These are phyloP conservation scores for Fusarium drepaniforme DNA, from an alignment of 2,329 filamentous ascomycete genomes.

Conservation along the genomic window DNA sequence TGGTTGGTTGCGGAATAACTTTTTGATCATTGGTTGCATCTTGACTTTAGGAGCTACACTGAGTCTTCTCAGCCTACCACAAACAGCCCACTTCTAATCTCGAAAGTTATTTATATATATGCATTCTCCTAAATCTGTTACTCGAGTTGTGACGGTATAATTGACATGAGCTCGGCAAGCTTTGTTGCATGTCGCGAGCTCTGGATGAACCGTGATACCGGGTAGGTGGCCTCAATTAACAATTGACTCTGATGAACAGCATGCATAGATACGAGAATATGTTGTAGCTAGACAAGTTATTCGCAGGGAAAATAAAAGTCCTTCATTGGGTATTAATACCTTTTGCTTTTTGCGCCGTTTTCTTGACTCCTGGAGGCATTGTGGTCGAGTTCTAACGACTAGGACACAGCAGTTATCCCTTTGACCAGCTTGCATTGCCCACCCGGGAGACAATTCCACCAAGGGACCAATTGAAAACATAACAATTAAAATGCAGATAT, in stretches of 20 bases:
- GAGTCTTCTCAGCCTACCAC: background rate
- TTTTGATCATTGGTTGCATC: background rate
- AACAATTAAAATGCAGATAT: background rate
- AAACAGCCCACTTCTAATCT: background rate
- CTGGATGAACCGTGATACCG: background rate
- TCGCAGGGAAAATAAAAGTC: no score
- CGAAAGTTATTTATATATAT: background rate
- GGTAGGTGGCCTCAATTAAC: background rate
- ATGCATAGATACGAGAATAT: background rate
- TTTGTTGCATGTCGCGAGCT: background rate
- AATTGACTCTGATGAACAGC: background rate
- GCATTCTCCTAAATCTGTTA: background rate
- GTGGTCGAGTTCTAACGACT: background rate
- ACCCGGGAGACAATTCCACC: background rate
- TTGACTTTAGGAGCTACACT: background rate
- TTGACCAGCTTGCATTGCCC: background rate
- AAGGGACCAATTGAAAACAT: background rate
- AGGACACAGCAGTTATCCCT: rapidly evolving
- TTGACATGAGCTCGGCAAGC: background rate
- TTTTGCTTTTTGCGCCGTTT: background rate
- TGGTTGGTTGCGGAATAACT: no score
- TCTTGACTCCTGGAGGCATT: background rate
- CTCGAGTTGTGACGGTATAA: background rate
- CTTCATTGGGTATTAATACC: no score
- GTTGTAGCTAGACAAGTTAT: background rate